A percentile compares a stretch with the other conserved stretches of the same genome.
These are phyloP conservation scores for Beauveria sp. DNA, from an alignment of 2,329 filamentous ascomycete genomes.

Conservation along the genomic window DNA sequence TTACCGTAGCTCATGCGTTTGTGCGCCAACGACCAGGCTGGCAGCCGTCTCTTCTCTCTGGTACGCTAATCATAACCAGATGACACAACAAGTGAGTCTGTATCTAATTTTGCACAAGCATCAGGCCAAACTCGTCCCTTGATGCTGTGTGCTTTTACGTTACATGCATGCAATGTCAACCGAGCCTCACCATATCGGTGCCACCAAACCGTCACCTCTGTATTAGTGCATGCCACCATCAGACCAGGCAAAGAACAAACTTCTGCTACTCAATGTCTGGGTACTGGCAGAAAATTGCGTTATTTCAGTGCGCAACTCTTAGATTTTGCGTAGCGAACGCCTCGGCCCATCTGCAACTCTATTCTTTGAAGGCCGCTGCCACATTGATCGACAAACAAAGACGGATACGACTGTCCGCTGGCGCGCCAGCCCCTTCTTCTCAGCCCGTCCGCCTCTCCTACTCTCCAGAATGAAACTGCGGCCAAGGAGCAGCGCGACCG, in stretches of 20 bases:
- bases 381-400: neutral
- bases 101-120: neutral
- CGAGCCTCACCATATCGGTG: neutral
- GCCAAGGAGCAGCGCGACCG: neutral
- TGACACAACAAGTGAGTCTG: neutral
- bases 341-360: neutral
- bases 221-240: neutral
- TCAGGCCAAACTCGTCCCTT: neutral
- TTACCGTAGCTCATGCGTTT: neutral
- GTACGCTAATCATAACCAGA: neutral
- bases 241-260: neutral
- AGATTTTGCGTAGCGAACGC: neutral
- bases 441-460: neutral
- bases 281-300: neutral
- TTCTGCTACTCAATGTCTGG: neutral
- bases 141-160: neutral
- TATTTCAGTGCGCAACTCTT: neutral
- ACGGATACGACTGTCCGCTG: neutral
- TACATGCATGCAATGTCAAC: constrained; percentile 4
- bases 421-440: neutral
- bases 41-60: neutral
- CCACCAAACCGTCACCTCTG: neutral
- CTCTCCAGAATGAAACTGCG: neutral
- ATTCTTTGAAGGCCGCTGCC: neutral
- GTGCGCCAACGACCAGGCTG: neutral